Conservation (phyloP, 306 rosid species). For the Glycine tomentella region DNA sequence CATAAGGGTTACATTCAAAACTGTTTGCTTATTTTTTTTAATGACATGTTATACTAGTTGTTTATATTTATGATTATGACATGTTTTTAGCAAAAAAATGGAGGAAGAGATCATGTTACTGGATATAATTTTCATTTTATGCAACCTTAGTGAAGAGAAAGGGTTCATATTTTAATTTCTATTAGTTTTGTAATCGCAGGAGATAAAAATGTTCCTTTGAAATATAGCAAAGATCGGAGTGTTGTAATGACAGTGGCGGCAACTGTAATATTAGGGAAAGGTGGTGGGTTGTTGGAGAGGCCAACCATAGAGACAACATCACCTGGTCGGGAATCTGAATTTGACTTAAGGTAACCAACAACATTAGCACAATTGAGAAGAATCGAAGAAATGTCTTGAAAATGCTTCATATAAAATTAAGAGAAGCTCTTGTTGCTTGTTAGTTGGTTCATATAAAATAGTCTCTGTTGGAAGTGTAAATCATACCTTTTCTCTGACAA, state of each 20-base stretch:
- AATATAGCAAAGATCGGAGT: conserved; percentile 64
- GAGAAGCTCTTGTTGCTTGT: background rate
- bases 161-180: conserved; percentile 36
- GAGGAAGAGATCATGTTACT: background rate
- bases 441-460: background rate
- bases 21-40: background rate
- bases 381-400: background rate
- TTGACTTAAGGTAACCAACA: conserved; percentile 63
- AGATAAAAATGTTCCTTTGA: conserved; percentile 52
- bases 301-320: conserved; percentile 83
- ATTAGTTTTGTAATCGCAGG: conserved; percentile 55
- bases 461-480: too few relatives aligned
- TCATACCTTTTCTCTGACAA: background rate
- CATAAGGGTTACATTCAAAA: background rate
- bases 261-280: conserved; percentile 60
- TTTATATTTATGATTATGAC: background rate
- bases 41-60: too few relatives aligned
- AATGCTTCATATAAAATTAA: conserved; percentile 5
- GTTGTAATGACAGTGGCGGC: conserved; percentile 56
- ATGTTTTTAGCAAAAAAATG: background rate
- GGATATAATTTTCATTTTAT: background rate
- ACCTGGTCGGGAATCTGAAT: conserved; percentile 87
- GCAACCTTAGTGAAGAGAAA: background rate
- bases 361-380: conserved; percentile 5
- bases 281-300: conserved; percentile 87